Conservation (phyloP, 345 rosid genomes). For the Sisymbrium irio region DNA sequence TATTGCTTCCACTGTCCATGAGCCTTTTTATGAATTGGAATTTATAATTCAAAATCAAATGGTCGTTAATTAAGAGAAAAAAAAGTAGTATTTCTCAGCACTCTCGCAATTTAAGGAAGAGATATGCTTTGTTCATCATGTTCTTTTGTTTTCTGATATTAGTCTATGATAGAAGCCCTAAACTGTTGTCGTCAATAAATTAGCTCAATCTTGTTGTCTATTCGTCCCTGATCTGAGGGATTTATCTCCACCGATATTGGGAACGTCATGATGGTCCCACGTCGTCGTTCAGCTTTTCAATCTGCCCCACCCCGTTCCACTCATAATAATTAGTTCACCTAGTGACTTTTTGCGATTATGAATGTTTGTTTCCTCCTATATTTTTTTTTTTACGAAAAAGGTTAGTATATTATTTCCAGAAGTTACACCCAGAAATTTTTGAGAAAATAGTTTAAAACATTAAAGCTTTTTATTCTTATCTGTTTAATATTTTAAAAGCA, state of each 20-base stretch:
- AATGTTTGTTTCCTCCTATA: too few relatives aligned
- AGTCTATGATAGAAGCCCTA: neutral
- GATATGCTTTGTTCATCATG: neutral
- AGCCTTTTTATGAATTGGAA: neutral
- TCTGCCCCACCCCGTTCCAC: neutral
- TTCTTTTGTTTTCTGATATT: neutral
- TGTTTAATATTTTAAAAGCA: too few relatives aligned
- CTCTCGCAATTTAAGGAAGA: neutral
- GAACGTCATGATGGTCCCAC: constrained; percentile 24
- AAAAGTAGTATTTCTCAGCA: neutral
- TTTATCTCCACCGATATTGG: constrained; percentile 28
- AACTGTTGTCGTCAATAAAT: constrained; percentile 1
- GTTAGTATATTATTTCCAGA: too few relatives aligned
- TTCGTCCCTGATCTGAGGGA: constrained; percentile 14
- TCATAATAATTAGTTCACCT: neutral
- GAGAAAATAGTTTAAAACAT: too few relatives aligned
- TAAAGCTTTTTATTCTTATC: too few relatives aligned
- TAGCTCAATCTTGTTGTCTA: neutral
- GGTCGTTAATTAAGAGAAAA: neutral
- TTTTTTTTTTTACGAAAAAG: too few relatives aligned
- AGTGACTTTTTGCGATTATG: neutral
- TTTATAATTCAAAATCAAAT: neutral
- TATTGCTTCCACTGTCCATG: neutral
- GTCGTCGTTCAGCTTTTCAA: constrained; percentile 1
- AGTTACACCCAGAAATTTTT: too few relatives aligned